A percentile compares a stretch with the other conserved stretches of the same genome.
Evolutionary conservation across 148 eudicot genomes (phyloP).

Genomic region (Agrostemma githago): DNA sequence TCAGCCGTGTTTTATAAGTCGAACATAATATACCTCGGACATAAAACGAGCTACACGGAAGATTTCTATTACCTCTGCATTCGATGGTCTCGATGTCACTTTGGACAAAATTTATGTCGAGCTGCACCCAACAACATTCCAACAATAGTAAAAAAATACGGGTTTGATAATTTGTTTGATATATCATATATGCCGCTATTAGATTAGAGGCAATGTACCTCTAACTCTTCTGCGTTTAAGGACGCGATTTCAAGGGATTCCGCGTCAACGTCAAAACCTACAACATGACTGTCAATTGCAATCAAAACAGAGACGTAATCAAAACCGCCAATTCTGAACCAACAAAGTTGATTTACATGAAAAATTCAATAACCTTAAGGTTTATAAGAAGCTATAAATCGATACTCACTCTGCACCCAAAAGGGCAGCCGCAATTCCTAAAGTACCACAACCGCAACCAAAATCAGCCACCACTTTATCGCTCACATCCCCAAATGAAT

Average conservation of each 20-base stretch:
- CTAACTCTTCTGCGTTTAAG: constrained; percentile 77
- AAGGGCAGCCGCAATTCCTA: constrained; percentile 88
- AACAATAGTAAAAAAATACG: constrained; percentile 8
- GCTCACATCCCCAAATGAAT: constrained; percentile 79
- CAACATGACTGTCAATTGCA: constrained; percentile 56
- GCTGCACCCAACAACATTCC: constrained; percentile 37
- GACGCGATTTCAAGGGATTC: constrained; percentile 80
- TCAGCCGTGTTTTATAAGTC: constrained; percentile 14
- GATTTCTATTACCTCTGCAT: constrained; percentile 47
- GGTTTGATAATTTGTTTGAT: not conserved
- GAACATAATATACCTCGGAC: constrained; percentile 5
- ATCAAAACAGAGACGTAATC: constrained; percentile 12
- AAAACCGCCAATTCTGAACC: not conserved
- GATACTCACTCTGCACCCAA: constrained; percentile 79
- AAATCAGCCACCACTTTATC: constrained; percentile 89
- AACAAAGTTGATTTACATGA: not conserved
- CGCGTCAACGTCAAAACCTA: constrained; percentile 74
- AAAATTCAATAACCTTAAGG: not conserved
- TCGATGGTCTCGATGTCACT: constrained; percentile 53
- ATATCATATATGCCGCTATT: not conserved
- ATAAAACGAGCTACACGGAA: constrained; percentile 5
- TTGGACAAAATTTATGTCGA: constrained; percentile 71
- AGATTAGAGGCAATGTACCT: constrained; percentile 34
- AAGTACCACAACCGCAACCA: constrained; percentile 97
- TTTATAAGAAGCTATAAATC: not conserved